Evolutionary conservation across 1,139 yeast species (phyloP), one percentile per base, ranked within the genome.

Genomic region (Pichia sp.): DNA sequence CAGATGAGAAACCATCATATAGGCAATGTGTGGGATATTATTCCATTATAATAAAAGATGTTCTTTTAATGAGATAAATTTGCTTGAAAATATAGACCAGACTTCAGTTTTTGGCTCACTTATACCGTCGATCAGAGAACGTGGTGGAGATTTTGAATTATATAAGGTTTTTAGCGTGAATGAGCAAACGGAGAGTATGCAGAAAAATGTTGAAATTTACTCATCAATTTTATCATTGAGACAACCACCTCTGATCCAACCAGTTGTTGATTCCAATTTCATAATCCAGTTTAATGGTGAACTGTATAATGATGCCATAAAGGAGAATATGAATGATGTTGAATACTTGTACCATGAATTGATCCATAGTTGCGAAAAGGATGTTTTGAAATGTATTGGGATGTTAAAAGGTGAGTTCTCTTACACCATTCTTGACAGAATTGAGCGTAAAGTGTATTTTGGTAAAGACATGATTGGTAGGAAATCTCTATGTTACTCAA

Each of bases 401-500:
- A 46, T 44, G 2, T 53, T 86, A 31, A 68, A 73, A 33, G 99
- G 99, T 1, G 98, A 92, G 59, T 92, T 81, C 69, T 94, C 98
- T 0, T 77, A 67, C 61, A 71, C 69, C 38, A 66, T 76, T 49
- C 58, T 72, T 36, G 85, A 79, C 51, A 51, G 55, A 11, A 26
- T 50, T 1, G 54, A 62, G 1, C 54, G 65, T 0, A 57, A 52
- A 34, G 56, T 85, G 0, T 85, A 78, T 66, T 94, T 87, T 65
- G 97, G 95, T 0, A 75, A 96, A 54, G 99, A 92, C 60, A 60
- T 70, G 2, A 66, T 87, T 27, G 99, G 98, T 0, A 80, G 84
- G 56, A 70, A 96, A 48, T 83, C 96, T 27, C 66, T 92, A 37
- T 66, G 83, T 28, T 85, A 69, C 50, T 46, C 37, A 28, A 45